Conservation (phyloP, 768 basidiomycete genomes). For the Aureoboletus auriporus region DNA sequence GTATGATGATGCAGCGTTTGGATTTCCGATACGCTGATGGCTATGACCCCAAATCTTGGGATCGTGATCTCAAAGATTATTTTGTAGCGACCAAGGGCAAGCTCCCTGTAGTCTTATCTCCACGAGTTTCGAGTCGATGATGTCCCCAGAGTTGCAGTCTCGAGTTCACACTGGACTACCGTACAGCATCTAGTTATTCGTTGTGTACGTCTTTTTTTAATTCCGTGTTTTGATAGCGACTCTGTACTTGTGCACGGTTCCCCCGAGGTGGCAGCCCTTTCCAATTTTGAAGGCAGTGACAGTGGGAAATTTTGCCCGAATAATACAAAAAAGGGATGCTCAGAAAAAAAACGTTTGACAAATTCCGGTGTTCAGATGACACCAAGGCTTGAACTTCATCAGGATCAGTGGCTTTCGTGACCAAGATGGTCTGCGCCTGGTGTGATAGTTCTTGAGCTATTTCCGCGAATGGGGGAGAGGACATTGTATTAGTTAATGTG, state of each 20-base stretch:
- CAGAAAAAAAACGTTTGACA: not conserved
- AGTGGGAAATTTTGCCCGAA: conserved; percentile 6
- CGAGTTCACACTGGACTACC: conserved; percentile 18
- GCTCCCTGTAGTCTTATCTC: conserved; percentile 33
- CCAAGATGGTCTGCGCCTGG: not conserved
- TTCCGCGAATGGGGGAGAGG: conserved; percentile 17
- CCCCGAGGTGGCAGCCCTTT: conserved; percentile 6
- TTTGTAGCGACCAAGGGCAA: conserved; percentile 35
- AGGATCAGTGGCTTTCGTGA: not conserved
- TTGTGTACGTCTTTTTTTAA: conserved; percentile 7
- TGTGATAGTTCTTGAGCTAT: conserved; percentile 9
- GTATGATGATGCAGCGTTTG: conserved; percentile 37
- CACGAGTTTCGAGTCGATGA: conserved; percentile 23
- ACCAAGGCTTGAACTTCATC: not conserved
- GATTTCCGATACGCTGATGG: conserved; percentile 38
- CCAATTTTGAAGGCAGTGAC: no score
- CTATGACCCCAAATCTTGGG: conserved; percentile 33
- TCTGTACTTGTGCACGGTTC: conserved; percentile 15
- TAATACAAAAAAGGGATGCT: not conserved
- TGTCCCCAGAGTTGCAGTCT: conserved; percentile 9
- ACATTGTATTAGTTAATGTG: conserved; percentile 7
- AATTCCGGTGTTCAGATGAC: not conserved
- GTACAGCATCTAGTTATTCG: conserved; percentile 25
- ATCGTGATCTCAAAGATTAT: conserved; percentile 34
- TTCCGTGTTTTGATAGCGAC: conserved; percentile 10